These are phyloP conservation scores for Sicyos baderoa DNA, from an alignment of 306 rosid species.

Conservation along the genomic window DNA sequence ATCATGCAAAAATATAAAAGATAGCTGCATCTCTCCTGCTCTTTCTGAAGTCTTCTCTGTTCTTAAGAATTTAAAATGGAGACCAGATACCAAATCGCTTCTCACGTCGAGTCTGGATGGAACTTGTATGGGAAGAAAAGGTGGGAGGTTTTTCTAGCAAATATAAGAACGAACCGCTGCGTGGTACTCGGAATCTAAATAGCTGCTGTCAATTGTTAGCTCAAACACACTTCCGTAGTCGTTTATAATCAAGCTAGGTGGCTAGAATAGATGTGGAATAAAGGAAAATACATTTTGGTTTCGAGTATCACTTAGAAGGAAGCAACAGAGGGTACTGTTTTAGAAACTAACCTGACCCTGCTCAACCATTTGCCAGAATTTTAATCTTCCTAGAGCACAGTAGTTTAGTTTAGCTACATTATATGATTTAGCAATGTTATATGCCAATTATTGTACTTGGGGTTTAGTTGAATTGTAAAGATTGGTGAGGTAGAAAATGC, in stretches of 20 bases:
- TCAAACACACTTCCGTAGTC: conserved; percentile 6
- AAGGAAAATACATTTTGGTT: conserved; percentile 10
- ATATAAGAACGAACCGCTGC: neutral
- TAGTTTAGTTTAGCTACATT: conserved; percentile 13
- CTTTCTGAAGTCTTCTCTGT: conserved; percentile 35
- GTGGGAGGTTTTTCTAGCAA: conserved; percentile 39
- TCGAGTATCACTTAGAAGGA: neutral
- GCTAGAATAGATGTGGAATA: conserved; percentile 14
- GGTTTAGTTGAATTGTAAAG: conserved; percentile 13
- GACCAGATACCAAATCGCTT: conserved; percentile 38
- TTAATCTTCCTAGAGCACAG: neutral
- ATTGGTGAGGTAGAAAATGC: neutral
- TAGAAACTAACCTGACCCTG: conserved; percentile 19
- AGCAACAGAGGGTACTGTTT: neutral
- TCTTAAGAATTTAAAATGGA: conserved; percentile 39
- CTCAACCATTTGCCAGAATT: conserved; percentile 7
- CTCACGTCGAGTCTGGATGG: conserved; percentile 28
- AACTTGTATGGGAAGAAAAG: conserved; percentile 29
- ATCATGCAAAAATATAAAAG: conserved; percentile 34
- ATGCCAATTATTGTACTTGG: conserved; percentile 12
- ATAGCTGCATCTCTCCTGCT: conserved; percentile 32
- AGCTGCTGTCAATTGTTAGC: neutral
- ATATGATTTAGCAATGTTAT: neutral
- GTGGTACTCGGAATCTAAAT: neutral
- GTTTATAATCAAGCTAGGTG: conserved; percentile 8